phyloP scores from a whole-genome alignment of 1,284 basidiomycete species.

The Veloporphyrellus conicus region DNA sequence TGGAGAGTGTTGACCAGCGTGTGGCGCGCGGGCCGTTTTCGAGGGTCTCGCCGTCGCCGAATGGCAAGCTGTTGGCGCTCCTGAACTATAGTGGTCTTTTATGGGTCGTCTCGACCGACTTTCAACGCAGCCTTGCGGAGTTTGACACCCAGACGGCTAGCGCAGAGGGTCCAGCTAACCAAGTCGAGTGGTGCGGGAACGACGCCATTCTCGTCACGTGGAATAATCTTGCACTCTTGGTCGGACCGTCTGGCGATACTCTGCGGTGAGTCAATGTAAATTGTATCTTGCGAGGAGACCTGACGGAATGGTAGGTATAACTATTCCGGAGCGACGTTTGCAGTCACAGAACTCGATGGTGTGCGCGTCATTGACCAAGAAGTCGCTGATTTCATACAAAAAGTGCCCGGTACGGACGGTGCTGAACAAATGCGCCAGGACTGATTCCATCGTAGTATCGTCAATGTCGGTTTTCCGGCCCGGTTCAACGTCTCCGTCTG shows the following conservation, averaged over 20 bases:
- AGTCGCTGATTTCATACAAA: constrained; percentile 86
- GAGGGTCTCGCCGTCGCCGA: constrained; percentile 84
- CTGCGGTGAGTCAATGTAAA: constrained; percentile 57
- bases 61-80: constrained; percentile 88
- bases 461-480: constrained; percentile 84
- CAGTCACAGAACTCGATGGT: constrained; percentile 85
- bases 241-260: constrained; percentile 89
- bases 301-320: constrained; percentile 66
- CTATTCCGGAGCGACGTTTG: constrained; percentile 73
- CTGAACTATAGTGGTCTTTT: constrained; percentile 70
- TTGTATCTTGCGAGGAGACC: constrained; percentile 1
- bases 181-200: constrained; percentile 94
- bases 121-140: constrained; percentile 84
- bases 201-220: constrained; percentile 90
- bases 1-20: constrained; percentile 86
- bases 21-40: constrained; percentile 85
- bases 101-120: constrained; percentile 92
- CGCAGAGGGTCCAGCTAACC: constrained; percentile 54
- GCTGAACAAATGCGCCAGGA: not conserved
- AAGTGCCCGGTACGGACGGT: constrained; percentile 71
- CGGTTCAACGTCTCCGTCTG: constrained; percentile 87
- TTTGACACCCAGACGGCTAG: constrained; percentile 64
- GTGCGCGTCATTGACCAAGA: constrained; percentile 78
- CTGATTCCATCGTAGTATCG: constrained; percentile 46
- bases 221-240: constrained; percentile 75